Base-by-base conservation (phyloP, 2,329 filamentous ascomycete species). In the Claviceps maximensis region DNA sequence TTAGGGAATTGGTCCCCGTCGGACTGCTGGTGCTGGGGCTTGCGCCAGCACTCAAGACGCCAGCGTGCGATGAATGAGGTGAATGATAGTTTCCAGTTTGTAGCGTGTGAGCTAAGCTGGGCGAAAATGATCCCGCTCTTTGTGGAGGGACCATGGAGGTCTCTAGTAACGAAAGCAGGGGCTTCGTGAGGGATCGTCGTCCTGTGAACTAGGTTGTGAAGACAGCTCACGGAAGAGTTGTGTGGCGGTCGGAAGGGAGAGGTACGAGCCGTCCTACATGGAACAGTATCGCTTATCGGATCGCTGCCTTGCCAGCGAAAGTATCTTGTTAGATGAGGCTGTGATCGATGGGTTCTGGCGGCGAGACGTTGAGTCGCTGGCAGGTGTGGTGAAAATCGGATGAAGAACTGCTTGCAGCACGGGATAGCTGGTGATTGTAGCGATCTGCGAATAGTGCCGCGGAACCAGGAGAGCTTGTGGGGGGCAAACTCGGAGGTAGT, bases 1-100 rank as follows among this genome's bases (percentile, higher is more conserved):
- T 86, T 62, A 97, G 77, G 65, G 84, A 84, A 65, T 71, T 80
- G 59, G 72, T 74, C 69, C 77, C 77, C 63, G 77, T 82, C 65
- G 78, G 78, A 70, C 79, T 82, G 69, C 72, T 79, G 63, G 76
- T 79, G 71, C 75, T 79, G 62, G 77, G 77, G 69, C 77, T 81
- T 60, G 77, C 77, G 70, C 73, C 76, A 74, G 77, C 75, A 74
- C 76, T 80, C 65, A 79, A 69, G 63, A 74, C 71, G 61, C 75
- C 75, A 64, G 73, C 64, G 65, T 80, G 77, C 60, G 78, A 77
- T 61, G 75, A 74, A 69, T 80, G 75, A 50, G 77, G 74, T 56
- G 77, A 78, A 65, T 80, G 74, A 64, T 70, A 72, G 58, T 69
- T 67, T 67, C 76, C 76, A 63, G 76, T 79, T 66, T 80, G 76